Conservation (phyloP, 2,329 filamentous ascomycete species). For the Pyrenophora tritici-repentis region DNA sequence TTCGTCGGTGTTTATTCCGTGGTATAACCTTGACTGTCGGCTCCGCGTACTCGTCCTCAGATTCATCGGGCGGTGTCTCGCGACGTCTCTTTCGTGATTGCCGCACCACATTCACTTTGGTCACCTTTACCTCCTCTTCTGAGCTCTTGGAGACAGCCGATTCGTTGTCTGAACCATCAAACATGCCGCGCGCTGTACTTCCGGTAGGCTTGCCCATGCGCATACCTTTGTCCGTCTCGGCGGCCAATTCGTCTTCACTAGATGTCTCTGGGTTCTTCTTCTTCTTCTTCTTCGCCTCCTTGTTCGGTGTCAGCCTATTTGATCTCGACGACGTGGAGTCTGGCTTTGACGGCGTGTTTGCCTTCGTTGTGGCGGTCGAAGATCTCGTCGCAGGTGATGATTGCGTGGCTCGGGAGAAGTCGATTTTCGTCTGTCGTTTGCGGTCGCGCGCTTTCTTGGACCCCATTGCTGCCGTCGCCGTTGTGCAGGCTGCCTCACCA, state of each 20-base stretch:
- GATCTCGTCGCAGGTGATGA: slow-evolving; percentile 42
- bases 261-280: slow-evolving; percentile 19
- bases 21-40: slow-evolving; percentile 20
- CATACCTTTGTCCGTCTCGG: slow-evolving; percentile 20
- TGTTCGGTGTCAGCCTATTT: slow-evolving; percentile 25
- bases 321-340: slow-evolving; percentile 11
- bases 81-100: slow-evolving; percentile 26
- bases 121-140: slow-evolving; percentile 16
- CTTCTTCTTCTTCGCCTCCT: slow-evolving; percentile 19
- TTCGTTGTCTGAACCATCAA: slow-evolving; percentile 28
- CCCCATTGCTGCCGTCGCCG: slow-evolving; percentile 23
- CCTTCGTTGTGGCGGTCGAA: slow-evolving; percentile 4
- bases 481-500: slow-evolving; percentile 3
- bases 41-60: slow-evolving; percentile 7
- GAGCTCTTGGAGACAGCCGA: slow-evolving; percentile 12
- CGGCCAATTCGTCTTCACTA: slow-evolving; percentile 32
- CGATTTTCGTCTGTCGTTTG: slow-evolving; percentile 50
- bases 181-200: slow-evolving; percentile 27
- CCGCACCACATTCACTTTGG: slow-evolving; percentile 5
- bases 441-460: slow-evolving; percentile 29
- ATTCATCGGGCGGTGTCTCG: slow-evolving; percentile 7
- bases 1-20: slow-evolving; percentile 14
- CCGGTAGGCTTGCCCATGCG: slow-evolving; percentile 25
- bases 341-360: slow-evolving; percentile 7
- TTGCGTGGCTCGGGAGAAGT: slow-evolving; percentile 51